Conservation (phyloP, 169 alveolate species). For the Perkinsus chesapeaki region DNA sequence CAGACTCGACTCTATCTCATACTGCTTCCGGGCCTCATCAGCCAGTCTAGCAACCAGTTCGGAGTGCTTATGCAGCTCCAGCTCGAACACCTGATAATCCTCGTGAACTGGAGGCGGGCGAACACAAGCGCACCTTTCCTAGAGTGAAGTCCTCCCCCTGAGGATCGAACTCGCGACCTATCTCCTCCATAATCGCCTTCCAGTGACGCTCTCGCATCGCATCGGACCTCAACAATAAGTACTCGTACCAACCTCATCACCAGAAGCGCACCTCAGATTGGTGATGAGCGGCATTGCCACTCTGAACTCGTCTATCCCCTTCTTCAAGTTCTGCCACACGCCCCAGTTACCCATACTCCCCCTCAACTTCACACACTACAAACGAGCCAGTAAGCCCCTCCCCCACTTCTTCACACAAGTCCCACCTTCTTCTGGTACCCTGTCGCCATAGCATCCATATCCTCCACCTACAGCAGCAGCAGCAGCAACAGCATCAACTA, state of each 20-base stretch:
- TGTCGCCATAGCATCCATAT: background rate
- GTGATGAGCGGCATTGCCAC: conserved; percentile 42
- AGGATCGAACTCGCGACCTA: conserved; percentile 34
- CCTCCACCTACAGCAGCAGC: too few species aligned
- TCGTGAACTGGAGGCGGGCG: background rate
- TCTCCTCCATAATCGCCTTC: conserved; percentile 36
- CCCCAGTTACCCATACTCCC: conserved; percentile 18
- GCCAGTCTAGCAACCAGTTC: conserved; percentile 32
- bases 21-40: conserved; percentile 51
- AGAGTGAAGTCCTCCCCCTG: conserved; percentile 28
- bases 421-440: conserved; percentile 14
- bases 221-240: conserved; percentile 1
- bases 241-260: background rate
- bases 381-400: background rate
- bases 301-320: conserved; percentile 39
- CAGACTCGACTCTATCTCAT: conserved; percentile 42
- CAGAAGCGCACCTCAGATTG: conserved; percentile 16
- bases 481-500: too few species aligned
- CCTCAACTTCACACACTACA: background rate
- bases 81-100: conserved; percentile 12
- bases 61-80: conserved; percentile 22
- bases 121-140: background rate
- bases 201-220: conserved; percentile 47
- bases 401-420: conserved; percentile 12
- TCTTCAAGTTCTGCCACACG: conserved; percentile 37